These are phyloP conservation scores for Candida takata DNA, from an alignment of 805 yeast genomes.

Conservation along the genomic window DNA sequence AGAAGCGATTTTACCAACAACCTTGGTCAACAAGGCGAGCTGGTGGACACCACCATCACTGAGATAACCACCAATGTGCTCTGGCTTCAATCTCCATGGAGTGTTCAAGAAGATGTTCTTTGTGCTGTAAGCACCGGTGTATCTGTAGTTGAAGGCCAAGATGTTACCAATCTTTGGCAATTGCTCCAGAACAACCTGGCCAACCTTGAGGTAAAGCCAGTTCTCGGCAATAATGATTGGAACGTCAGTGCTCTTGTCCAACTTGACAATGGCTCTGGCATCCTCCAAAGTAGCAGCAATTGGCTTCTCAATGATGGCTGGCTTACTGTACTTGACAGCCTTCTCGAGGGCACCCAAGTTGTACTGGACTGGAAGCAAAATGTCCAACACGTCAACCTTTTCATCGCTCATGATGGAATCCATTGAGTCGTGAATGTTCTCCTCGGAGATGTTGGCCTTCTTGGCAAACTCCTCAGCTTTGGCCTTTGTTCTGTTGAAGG, in stretches of 20 bases:
- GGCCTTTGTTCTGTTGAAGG: constrained; percentile 74
- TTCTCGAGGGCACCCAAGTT: constrained; percentile 61
- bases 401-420: constrained; percentile 49
- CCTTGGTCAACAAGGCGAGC: constrained; percentile 75
- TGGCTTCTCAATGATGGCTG: constrained; percentile 83
- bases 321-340: constrained; percentile 70
- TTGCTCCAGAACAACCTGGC: constrained; percentile 45
- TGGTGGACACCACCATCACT: constrained; percentile 98
- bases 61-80: constrained; percentile 87
- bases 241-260: constrained; percentile 52
- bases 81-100: constrained; percentile 83
- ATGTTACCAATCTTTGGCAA: constrained; percentile 67
- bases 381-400: constrained; percentile 73
- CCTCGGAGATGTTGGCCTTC: constrained; percentile 42
- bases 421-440: constrained; percentile 27
- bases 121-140: constrained; percentile 67
- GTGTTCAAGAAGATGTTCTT: constrained; percentile 59
- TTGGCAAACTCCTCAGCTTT: constrained; percentile 80
- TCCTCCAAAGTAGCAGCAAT: constrained; percentile 80
- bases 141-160: constrained; percentile 60
- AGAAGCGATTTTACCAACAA: constrained; percentile 65
- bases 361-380: constrained; percentile 80
- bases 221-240: constrained; percentile 81
- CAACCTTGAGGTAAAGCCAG: constrained; percentile 69
- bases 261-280: constrained; percentile 69